phyloP scores from a whole-genome alignment of 1,284 basidiomycete species.

The Irpex sp. region DNA sequence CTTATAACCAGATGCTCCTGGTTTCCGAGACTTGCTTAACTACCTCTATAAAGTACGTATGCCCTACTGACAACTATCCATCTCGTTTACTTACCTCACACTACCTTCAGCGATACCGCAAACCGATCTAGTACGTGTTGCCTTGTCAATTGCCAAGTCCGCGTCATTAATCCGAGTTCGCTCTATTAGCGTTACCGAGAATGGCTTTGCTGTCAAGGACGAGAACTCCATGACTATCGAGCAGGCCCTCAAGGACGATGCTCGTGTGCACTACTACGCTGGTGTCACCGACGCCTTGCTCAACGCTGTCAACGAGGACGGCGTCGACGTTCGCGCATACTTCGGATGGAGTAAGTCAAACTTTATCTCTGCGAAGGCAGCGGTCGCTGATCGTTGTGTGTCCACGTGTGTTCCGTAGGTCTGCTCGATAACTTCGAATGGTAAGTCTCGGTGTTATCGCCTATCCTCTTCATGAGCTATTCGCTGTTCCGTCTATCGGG shows the following conservation, averaged over 20 bases:
- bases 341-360: constrained; percentile 61
- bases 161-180: not conserved
- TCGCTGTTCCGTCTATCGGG: not conserved
- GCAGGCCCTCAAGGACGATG: constrained; percentile 59
- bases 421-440: constrained; percentile 78
- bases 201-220: constrained; percentile 70
- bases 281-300: constrained; percentile 59
- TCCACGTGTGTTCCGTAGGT: constrained; percentile 29
- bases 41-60: constrained; percentile 62
- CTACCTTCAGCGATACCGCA: constrained; percentile 45
- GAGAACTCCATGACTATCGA: constrained; percentile 52
- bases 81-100: not conserved
- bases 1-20: constrained; percentile 43
- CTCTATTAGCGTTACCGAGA: constrained; percentile 56
- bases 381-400: not conserved
- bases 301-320: constrained; percentile 60
- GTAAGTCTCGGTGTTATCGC: constrained; percentile 21
- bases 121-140: constrained; percentile 54
- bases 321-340: constrained; percentile 64
- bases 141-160: not conserved
- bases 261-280: constrained; percentile 66
- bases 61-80: not conserved
- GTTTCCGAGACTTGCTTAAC: constrained; percentile 63
- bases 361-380: not conserved
- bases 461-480: not conserved